phyloP scores from a whole-genome alignment of 1,284 basidiomycete genomes.

The Sporisorium reilianum region DNA sequence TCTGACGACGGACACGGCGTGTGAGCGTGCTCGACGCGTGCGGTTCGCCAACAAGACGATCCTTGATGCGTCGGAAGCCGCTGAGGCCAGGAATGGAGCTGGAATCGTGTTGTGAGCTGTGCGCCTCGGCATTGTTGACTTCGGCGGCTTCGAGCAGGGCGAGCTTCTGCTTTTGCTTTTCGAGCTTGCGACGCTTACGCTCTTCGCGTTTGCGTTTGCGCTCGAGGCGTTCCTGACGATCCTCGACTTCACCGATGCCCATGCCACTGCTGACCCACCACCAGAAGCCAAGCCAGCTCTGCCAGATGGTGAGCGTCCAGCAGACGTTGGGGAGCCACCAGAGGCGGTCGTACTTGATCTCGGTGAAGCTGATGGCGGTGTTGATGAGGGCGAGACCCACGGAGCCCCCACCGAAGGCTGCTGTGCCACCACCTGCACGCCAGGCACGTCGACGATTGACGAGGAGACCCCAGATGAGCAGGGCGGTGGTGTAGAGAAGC shows the following conservation, averaged over 20 bases:
- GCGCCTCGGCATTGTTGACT: constrained; percentile 29
- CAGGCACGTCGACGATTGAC: constrained; percentile 92
- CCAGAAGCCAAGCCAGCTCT: constrained; percentile 69
- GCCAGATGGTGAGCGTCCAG: constrained; percentile 68
- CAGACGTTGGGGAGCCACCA: constrained; percentile 67
- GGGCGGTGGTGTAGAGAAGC: constrained; percentile 87
- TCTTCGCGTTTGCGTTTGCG: constrained; percentile 55
- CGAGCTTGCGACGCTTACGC: constrained; percentile 46
- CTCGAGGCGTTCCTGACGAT: constrained; percentile 58
- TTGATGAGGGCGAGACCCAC: constrained; percentile 63
- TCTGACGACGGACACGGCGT: constrained; percentile 35
- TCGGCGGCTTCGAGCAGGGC: constrained; percentile 31
- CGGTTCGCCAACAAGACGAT: constrained; percentile 41
- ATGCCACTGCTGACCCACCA: constrained; percentile 70
- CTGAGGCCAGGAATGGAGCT: constrained; percentile 50
- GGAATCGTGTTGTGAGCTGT: constrained; percentile 45
- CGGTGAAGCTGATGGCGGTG: constrained; percentile 65
- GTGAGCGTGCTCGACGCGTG: constrained; percentile 30
- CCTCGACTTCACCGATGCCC: constrained; percentile 69
- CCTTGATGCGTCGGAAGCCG: constrained; percentile 49
- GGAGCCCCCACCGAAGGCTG: constrained; percentile 81
- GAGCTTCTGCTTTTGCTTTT: constrained; percentile 47
- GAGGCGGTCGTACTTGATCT: constrained; percentile 66
- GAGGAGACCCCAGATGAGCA: constrained; percentile 91
- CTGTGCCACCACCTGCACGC: constrained; percentile 90